Conservation (phyloP, 495 filamentous ascomycete genomes). For the Delitschia confertaspora region DNA sequence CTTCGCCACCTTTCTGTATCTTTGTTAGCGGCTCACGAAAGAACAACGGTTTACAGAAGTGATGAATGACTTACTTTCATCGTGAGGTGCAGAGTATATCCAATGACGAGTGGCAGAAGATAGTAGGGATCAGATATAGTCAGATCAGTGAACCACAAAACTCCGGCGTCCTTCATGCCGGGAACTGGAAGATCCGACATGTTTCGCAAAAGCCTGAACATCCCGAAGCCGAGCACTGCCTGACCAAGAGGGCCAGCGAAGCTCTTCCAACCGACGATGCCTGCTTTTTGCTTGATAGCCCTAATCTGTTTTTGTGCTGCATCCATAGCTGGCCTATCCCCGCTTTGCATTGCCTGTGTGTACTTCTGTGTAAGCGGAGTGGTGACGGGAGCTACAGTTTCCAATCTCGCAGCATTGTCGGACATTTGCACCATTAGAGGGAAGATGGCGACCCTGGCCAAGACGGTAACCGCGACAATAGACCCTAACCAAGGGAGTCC, state of each 20-base stretch:
- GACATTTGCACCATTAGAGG: slow-evolving; percentile 52
- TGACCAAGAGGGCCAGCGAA: slow-evolving; percentile 52
- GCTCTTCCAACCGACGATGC: slow-evolving; percentile 43
- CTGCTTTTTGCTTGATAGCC: slow-evolving; percentile 43
- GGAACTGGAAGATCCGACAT: slow-evolving; percentile 78
- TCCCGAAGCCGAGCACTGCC: slow-evolving; percentile 64
- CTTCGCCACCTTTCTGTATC: slow-evolving; percentile 47
- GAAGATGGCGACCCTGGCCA: slow-evolving; percentile 57
- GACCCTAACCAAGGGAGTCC: slow-evolving; percentile 77
- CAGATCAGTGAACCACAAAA: slow-evolving; percentile 72
- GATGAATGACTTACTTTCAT: slow-evolving; percentile 45
- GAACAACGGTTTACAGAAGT: not conserved
- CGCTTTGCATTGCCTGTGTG: slow-evolving; percentile 31
- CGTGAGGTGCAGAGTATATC: slow-evolving; percentile 43
- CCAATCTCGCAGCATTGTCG: slow-evolving; percentile 49
- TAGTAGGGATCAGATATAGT: slow-evolving; percentile 67
- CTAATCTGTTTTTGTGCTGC: slow-evolving; percentile 40
- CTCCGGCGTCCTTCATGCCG: slow-evolving; percentile 56
- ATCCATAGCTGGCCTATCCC: slow-evolving; percentile 40
- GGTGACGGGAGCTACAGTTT: slow-evolving; percentile 40
- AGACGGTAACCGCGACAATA: slow-evolving; percentile 53
- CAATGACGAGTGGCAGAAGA: slow-evolving; percentile 55
- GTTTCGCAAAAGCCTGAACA: slow-evolving; percentile 63
- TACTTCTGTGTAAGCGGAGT: slow-evolving; percentile 45
- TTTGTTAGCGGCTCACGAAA: slow-evolving; percentile 11